A percentile compares a stretch with the other conserved stretches of the same genome.
Evolutionary conservation across 139 green algal genomes (phyloP).

Genomic region (Coelastrella sp.): DNA sequence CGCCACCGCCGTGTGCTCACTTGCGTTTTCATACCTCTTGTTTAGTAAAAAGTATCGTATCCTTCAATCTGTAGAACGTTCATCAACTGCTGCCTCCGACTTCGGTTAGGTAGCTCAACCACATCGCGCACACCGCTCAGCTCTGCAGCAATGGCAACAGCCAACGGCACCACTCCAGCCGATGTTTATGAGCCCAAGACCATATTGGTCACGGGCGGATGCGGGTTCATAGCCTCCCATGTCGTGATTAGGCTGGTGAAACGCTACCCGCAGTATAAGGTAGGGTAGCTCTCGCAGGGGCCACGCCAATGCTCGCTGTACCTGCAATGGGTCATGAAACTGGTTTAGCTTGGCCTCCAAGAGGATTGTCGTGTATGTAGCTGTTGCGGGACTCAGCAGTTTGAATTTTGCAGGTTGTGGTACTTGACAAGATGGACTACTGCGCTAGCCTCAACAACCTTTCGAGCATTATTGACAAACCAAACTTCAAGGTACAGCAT

Average conservation of each 20-base stretch:
- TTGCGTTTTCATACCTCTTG: neutral
- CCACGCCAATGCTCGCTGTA: too few relatives aligned
- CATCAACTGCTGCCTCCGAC: neutral
- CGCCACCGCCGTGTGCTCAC: neutral
- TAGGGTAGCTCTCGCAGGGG: slow-evolving; percentile 38
- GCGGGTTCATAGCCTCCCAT: slow-evolving; percentile 96
- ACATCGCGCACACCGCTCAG: neutral
- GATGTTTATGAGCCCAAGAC: slow-evolving; percentile 12
- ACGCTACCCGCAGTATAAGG: slow-evolving; percentile 92
- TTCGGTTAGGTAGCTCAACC: neutral
- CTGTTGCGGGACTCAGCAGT: neutral
- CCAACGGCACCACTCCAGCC: neutral
- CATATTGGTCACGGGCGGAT: slow-evolving; percentile 86
- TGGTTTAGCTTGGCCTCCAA: too few relatives aligned
- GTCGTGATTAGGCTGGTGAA: slow-evolving; percentile 82
- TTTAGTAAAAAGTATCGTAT: neutral
- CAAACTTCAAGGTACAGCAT: slow-evolving; percentile 90
- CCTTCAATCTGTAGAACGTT: neutral
- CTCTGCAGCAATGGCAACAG: slow-evolving; percentile 12
- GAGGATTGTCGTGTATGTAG: neutral
- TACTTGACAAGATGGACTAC: slow-evolving; percentile 86
- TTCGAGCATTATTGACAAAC: slow-evolving; percentile 49
- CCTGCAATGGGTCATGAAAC: too few relatives aligned
- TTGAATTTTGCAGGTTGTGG: slow-evolving; percentile 34
- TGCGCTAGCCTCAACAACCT: slow-evolving; percentile 94